Percentiles rank a stretch among this genome's conserved stretches.
phyloP scores from a whole-genome alignment of 1,139 yeast genomes.

The Pichia norvegensis region DNA sequence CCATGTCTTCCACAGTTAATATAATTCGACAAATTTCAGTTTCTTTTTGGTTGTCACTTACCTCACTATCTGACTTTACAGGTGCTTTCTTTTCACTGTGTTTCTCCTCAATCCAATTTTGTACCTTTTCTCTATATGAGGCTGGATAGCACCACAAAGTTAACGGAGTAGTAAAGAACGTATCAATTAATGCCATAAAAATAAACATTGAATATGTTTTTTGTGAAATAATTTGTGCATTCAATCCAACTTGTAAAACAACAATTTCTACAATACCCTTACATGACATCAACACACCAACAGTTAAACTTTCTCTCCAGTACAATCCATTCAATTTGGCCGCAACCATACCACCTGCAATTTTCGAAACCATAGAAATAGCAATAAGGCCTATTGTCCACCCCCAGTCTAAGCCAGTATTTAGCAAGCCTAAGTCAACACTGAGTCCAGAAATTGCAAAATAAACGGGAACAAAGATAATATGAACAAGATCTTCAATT shows the following conservation, averaged over 20 bases:
- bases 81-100: constrained; percentile 8
- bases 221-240: constrained; percentile 55
- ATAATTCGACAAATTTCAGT: constrained; percentile 17
- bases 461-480: constrained; percentile 64
- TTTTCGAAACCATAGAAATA: constrained; percentile 60
- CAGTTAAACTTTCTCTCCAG: constrained; percentile 68
- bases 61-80: neutral
- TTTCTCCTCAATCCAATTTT: constrained; percentile 22
- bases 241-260: constrained; percentile 65
- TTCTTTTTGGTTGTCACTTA: neutral
- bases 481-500: constrained; percentile 68
- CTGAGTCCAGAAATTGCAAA: constrained; percentile 73
- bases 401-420: constrained; percentile 67
- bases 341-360: constrained; percentile 57
- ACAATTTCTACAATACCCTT: constrained; percentile 81
- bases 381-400: constrained; percentile 58
- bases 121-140: constrained; percentile 48
- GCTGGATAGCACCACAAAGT: constrained; percentile 54
- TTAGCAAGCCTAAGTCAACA: constrained; percentile 55
- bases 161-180: constrained; percentile 69
- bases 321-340: constrained; percentile 53
- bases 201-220: constrained; percentile 72
- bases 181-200: constrained; percentile 70
- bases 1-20: constrained; percentile 22
- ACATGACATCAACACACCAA: constrained; percentile 81